These are phyloP conservation scores for Fusarium incarnatum DNA, from an alignment of 2,329 filamentous ascomycete species.

Conservation along the genomic window DNA sequence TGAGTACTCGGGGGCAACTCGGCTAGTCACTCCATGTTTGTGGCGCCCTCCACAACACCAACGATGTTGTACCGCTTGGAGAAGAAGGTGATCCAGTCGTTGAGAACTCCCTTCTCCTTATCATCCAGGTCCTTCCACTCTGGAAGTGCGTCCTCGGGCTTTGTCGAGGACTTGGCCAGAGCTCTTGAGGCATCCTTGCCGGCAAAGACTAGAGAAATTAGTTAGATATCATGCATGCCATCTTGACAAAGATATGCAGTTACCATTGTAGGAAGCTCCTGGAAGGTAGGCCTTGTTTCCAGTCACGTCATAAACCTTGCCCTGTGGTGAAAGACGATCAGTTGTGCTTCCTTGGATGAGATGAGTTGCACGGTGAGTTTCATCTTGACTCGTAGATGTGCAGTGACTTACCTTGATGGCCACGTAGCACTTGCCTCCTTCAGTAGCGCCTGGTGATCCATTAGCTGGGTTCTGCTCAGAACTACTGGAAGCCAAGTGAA, in stretches of 20 bases:
- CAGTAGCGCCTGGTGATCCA: conserved; percentile 64
- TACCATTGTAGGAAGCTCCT: conserved; percentile 87
- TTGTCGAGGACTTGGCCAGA: conserved; percentile 86
- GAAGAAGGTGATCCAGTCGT: conserved; percentile 97
- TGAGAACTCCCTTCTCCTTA: conserved; percentile 84
- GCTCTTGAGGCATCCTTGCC: conserved; percentile 97
- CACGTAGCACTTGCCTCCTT: conserved; percentile 74
- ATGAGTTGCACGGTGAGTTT: conserved; percentile 10
- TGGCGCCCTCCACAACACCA: conserved; percentile 72
- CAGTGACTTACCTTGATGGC: conserved; percentile 70
- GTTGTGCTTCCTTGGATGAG: conserved; percentile 7
- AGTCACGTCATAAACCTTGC: conserved; percentile 93
- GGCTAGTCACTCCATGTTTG: conserved; percentile 61
- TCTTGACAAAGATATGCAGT: neutral
- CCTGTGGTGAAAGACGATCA: conserved; percentile 62
- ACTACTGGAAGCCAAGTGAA: neutral
- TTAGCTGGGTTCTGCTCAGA: conserved; percentile 33
- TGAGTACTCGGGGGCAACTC: conserved; percentile 34
- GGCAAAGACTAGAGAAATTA: conserved; percentile 77
- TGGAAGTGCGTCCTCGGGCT: conserved; percentile 82
- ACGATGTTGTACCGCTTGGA: conserved; percentile 96
- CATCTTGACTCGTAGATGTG: neutral
- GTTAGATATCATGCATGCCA: conserved; percentile 12
- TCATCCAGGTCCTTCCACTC: conserved; percentile 87
- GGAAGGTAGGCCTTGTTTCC: conserved; percentile 88